Percentiles rank a stretch among this genome's conserved stretches.
Evolutionary conservation across 495 filamentous ascomycete species (phyloP).

Genomic region (Eremomyces bilateralis): DNA sequence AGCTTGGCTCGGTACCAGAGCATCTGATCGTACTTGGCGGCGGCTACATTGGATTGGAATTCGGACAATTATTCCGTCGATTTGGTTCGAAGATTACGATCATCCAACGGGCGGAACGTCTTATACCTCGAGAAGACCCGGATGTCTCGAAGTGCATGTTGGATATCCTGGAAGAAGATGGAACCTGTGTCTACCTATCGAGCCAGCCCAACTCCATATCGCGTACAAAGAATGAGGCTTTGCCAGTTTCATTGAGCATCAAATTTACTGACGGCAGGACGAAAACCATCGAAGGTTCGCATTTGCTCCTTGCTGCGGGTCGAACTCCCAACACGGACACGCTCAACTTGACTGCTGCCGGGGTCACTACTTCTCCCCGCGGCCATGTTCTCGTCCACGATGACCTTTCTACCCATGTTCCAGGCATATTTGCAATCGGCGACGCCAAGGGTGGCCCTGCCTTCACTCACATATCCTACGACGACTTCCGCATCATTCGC

Average conservation of each 20-base stretch:
- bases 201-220: constrained; percentile 7
- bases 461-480: constrained; percentile 33
- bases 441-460: constrained; percentile 29
- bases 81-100: constrained; percentile 26
- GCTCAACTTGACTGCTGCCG: constrained; percentile 17
- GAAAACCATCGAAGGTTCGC: constrained; percentile 16
- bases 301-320: constrained; percentile 27
- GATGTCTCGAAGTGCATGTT: constrained; percentile 20
- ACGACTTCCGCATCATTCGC: constrained; percentile 30
- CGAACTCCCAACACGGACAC: constrained; percentile 25
- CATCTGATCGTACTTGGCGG: constrained; percentile 29
- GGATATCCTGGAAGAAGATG: constrained; percentile 22
- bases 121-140: constrained; percentile 23
- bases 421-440: constrained; percentile 25
- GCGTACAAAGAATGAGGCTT: constrained; percentile 1
- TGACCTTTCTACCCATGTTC: constrained; percentile 19
- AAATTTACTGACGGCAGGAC: constrained; percentile 3
- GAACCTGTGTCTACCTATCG: constrained; percentile 18
- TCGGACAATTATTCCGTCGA: constrained; percentile 27
- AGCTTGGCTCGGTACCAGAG: constrained; percentile 23
- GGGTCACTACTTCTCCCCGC: constrained; percentile 15
- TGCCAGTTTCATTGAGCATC: constrained; percentile 5
- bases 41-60: constrained; percentile 29
- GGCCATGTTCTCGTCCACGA: constrained; percentile 23
- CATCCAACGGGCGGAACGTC: constrained; percentile 21